A percentile compares a stretch with the other conserved stretches of the same genome.
Conservation (phyloP, 2,329 filamentous ascomycete species). For the Penicillium psychrosexuale region DNA sequence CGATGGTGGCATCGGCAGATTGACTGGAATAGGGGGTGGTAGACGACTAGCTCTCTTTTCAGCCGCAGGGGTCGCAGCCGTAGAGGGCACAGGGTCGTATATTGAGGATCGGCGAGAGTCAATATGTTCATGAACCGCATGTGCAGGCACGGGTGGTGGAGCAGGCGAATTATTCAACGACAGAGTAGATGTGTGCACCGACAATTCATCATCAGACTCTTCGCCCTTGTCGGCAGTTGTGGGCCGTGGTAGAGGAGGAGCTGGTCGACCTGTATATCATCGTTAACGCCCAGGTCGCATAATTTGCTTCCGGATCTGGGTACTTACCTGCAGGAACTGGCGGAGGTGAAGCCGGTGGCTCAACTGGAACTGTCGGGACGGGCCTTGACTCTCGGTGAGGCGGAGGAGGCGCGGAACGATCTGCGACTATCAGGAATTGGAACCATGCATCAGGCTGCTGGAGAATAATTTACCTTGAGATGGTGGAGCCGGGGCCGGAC, state of each 20-base stretch:
- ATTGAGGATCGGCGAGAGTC: constrained; percentile 40
- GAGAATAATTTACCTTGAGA: constrained; percentile 50
- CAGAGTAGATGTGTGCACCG: constrained; percentile 49
- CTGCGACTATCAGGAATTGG: constrained; percentile 27
- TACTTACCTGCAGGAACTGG: constrained; percentile 56
- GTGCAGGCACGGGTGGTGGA: constrained; percentile 49
- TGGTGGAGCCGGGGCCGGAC: constrained; percentile 43
- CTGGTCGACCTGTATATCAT: constrained; percentile 57
- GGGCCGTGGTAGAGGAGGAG: constrained; percentile 53
- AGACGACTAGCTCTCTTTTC: constrained; percentile 46
- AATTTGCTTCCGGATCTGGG: not conserved
- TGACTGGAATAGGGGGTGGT: constrained; percentile 41
- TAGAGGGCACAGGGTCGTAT: constrained; percentile 45
- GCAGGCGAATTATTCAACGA: constrained; percentile 43
- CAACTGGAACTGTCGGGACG: constrained; percentile 37
- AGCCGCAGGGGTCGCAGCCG: constrained; percentile 29
- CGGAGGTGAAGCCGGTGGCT: constrained; percentile 36
- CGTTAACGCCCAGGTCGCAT: constrained; percentile 22
- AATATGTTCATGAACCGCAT: constrained; percentile 40
- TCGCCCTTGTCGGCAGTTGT: constrained; percentile 73
- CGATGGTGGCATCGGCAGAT: constrained; percentile 37
- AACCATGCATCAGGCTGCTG: not conserved
- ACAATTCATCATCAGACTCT: constrained; percentile 84
- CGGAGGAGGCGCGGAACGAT: constrained; percentile 45
- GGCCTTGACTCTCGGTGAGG: constrained; percentile 42